Base-by-base conservation (phyloP, 2,329 filamentous ascomycete genomes). In the Aspergillus pseudoterreus region DNA sequence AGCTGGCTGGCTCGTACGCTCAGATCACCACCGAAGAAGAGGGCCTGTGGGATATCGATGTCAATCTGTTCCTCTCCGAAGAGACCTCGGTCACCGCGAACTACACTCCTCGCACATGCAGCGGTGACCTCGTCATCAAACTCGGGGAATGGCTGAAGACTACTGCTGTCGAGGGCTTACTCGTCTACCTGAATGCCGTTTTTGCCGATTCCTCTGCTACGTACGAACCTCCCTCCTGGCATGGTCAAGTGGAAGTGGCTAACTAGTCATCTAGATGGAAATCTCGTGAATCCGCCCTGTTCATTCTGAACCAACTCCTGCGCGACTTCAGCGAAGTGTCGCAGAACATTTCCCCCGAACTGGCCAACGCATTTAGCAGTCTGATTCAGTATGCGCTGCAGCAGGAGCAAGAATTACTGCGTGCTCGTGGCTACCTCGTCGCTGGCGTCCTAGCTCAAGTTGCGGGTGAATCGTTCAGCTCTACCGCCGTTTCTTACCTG, bases 61-160 rank as follows among this genome's bases (percentile, higher is more conserved):
- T 95, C 60, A 97, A 95, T 52, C 82, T 99, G 2, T 99, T 95
- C 71, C 79, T 99, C 43, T 92, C 91, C 1, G 94, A 99, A 71
- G 92, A 97, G 73, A 92, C 90, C 2, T 92, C 91, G 2, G 88
- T 96, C 15, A 96, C 91, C 11, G 89, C 92, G 30, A 97, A 97
- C 70, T 99, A 97, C 73, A 96, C 94, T 0, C 89, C 94, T 12
- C 85, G 94, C 59, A 95, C 90, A 15, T 94, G 92, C 38, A 94
- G 90, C 57, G 92, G 91, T 45, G 94, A 97, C 68, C 77, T 99
- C 45, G 81, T 96, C 24, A 91, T 96, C 72, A 96, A 96, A 74
- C 78, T 96, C 53, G 90, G 89, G 44, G 92, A 96, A 69, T 96
- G 91, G 92, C 81, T 95, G 49, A 83, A 85, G 59, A 79, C 83